phyloP scores from a whole-genome alignment of 2,329 filamentous ascomycete genomes.

The Dothistroma pini region DNA sequence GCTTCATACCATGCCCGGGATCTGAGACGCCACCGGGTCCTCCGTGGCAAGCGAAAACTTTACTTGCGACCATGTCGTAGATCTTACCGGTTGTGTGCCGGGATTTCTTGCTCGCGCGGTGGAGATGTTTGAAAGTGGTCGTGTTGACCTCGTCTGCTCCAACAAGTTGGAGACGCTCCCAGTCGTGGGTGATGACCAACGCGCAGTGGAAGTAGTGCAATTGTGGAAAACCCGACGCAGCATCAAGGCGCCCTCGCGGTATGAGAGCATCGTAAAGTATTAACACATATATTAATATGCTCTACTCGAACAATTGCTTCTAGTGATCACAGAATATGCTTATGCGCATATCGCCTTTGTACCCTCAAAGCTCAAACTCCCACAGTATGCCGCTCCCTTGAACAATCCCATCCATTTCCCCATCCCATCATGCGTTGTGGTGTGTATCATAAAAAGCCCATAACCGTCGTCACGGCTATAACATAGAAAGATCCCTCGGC shows the following conservation, averaged over 20 bases:
- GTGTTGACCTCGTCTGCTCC: not conserved
- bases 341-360: not conserved
- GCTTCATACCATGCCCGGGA: not conserved
- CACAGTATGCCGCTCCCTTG: not conserved
- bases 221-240: too few species aligned
- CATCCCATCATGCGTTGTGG: not conserved
- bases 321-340: not conserved
- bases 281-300: not conserved
- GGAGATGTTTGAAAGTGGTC: not conserved
- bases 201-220: too few species aligned
- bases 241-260: too few species aligned
- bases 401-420: not conserved
- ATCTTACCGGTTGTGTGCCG: not conserved
- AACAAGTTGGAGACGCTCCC: too few species aligned
- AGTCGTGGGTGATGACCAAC: too few species aligned
- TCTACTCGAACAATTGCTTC: not conserved
- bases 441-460: not conserved
- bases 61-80: not conserved
- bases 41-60: slow-evolving; percentile 1
- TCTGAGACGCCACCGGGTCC: not conserved
- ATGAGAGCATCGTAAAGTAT: not conserved
- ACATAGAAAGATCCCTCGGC: slow-evolving; percentile 1
- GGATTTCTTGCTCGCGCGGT: not conserved
- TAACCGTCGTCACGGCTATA: not conserved
- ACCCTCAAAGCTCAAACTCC: not conserved